Conservation (phyloP, 352 stramenopile species). For the Saprolegnia parasitica region DNA sequence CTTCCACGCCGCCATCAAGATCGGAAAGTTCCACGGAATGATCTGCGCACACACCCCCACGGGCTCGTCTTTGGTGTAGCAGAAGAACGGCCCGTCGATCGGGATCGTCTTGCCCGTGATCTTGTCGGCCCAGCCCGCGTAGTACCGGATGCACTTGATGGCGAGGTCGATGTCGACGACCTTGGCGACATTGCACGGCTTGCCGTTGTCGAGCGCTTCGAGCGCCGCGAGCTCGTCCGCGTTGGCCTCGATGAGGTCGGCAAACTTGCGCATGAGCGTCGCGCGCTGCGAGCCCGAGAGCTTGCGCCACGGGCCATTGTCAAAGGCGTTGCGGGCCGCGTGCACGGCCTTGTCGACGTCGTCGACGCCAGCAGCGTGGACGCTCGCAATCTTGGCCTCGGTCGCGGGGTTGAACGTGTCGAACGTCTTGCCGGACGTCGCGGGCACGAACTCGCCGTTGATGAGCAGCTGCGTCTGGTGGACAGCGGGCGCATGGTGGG, state of each 20-base stretch:
- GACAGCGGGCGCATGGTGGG: conserved; percentile 33
- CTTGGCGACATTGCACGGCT: conserved; percentile 80
- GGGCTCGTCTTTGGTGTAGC: conserved; percentile 61
- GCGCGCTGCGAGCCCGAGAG: conserved; percentile 42
- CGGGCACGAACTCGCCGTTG: conserved; percentile 78
- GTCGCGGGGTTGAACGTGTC: conserved; percentile 77
- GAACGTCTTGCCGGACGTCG: conserved; percentile 61
- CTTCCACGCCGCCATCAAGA: conserved; percentile 94
- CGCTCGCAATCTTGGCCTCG: conserved; percentile 66
- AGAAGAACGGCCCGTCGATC: conserved; percentile 43
- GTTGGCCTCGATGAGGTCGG: conserved; percentile 51
- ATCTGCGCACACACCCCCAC: conserved; percentile 87
- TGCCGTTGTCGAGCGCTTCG: conserved; percentile 93
- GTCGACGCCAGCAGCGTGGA: conserved; percentile 51
- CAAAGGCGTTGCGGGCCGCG: conserved; percentile 60
- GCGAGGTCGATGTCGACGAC: conserved; percentile 75
- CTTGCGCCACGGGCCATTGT: conserved; percentile 56
- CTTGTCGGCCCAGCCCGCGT: conserved; percentile 86
- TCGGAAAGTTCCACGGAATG: conserved; percentile 96
- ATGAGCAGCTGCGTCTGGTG: conserved; percentile 80
- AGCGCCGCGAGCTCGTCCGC: conserved; percentile 62
- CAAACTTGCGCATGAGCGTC: conserved; percentile 38
- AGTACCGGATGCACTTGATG: conserved; percentile 89
- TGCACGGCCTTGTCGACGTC: conserved; percentile 75
- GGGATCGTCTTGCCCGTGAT: conserved; percentile 68